Evolutionary conservation across 345 rosid genomes (phyloP).

Genomic region (Rhizophora apiculata): DNA sequence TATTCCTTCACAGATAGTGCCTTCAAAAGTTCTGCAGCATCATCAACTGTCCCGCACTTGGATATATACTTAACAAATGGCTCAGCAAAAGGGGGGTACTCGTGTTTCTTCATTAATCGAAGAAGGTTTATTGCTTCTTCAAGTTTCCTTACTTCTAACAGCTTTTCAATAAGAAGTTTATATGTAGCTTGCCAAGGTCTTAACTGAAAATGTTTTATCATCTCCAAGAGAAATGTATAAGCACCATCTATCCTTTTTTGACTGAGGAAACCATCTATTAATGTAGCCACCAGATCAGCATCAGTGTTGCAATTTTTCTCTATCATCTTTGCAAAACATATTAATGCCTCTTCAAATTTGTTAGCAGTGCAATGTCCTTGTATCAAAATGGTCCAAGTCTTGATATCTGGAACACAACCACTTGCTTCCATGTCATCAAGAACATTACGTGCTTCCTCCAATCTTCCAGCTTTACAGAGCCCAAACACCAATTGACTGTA

Average conservation of each 20-base stretch:
- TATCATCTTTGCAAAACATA: slow-evolving; percentile 56
- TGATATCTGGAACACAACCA: slow-evolving; percentile 65
- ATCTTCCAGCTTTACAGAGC: slow-evolving; percentile 70
- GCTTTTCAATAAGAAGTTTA: slow-evolving; percentile 61
- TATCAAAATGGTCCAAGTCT: slow-evolving; percentile 89
- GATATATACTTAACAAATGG: slow-evolving; percentile 64
- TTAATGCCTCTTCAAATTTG: slow-evolving; percentile 57
- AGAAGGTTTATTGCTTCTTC: slow-evolving; percentile 78
- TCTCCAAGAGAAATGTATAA: slow-evolving; percentile 47
- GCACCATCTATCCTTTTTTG: slow-evolving; percentile 67
- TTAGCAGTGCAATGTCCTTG: slow-evolving; percentile 69
- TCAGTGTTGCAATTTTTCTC: slow-evolving; percentile 51
- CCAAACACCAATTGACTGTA: slow-evolving; percentile 84
- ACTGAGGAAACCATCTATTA: slow-evolving; percentile 57
- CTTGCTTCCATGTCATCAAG: slow-evolving; percentile 62
- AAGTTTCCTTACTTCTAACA: slow-evolving; percentile 56
- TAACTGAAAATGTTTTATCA: slow-evolving; percentile 46
- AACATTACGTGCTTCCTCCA: slow-evolving; percentile 64
- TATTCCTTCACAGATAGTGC: slow-evolving; percentile 54
- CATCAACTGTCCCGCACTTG: slow-evolving; percentile 65
- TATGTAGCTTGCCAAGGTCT: slow-evolving; percentile 85
- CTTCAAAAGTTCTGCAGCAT: slow-evolving; percentile 62
- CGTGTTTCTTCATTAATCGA: slow-evolving; percentile 59
- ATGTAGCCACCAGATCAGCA: slow-evolving; percentile 60
- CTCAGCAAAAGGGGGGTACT: slow-evolving; percentile 53